Percentiles rank a stretch among this genome's conserved stretches.
phyloP scores from a whole-genome alignment of 2,329 filamentous ascomycete species.

The Pseudogymnoascus sp. region DNA sequence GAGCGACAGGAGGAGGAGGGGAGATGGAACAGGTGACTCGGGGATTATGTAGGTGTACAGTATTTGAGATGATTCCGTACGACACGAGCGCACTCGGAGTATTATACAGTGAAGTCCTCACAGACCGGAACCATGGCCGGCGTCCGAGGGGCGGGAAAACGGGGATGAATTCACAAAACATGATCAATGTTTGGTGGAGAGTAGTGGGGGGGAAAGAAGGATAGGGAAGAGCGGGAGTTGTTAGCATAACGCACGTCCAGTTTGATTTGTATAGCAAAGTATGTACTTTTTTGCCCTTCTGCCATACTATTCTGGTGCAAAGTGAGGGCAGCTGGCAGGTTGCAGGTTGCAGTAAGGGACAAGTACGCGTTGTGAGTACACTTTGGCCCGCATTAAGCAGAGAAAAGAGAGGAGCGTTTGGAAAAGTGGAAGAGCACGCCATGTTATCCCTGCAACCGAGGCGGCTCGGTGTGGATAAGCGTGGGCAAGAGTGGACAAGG shows the following conservation, averaged over 20 bases:
- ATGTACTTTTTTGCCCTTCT: neutral
- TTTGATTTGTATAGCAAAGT: neutral
- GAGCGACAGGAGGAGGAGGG: neutral
- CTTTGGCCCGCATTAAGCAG: neutral
- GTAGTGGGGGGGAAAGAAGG: neutral
- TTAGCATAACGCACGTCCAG: neutral
- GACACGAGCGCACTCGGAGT: neutral
- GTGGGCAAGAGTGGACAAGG: neutral
- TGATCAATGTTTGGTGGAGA: conserved; percentile 4
- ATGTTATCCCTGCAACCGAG: conserved; percentile 8
- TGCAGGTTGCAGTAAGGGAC: neutral
- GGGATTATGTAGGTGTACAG: neutral
- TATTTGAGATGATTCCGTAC: neutral
- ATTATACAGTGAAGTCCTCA: neutral
- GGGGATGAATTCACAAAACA: neutral
- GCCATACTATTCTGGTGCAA: neutral
- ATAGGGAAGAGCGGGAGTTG: neutral
- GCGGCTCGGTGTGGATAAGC: conserved; percentile 8
- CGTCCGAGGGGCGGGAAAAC: neutral
- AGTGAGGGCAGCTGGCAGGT: neutral
- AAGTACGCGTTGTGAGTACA: conserved; percentile 4
- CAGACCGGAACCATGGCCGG: neutral
- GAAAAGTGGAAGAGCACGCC: conserved; percentile 4
- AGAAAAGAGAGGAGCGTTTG: neutral
- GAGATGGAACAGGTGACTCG: neutral